Evolutionary conservation across 1,284 basidiomycete genomes (phyloP).

Genomic region (Flammula alnicola): DNA sequence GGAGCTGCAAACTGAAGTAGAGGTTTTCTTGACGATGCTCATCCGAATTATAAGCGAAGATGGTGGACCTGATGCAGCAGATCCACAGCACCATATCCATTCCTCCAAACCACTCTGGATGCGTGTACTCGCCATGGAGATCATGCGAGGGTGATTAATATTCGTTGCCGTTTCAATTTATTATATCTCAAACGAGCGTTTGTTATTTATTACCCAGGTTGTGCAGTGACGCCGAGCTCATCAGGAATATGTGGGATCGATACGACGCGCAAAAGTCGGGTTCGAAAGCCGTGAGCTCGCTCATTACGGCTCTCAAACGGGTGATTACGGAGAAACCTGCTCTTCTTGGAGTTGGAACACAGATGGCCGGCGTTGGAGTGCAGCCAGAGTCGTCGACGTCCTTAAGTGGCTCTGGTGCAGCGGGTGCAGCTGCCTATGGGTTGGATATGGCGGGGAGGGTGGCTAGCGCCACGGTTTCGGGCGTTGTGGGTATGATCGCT

Average conservation of each 20-base stretch:
- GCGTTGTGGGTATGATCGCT: conserved; percentile 43
- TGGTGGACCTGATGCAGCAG: conserved; percentile 35
- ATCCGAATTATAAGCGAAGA: conserved; percentile 83
- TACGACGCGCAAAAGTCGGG: conserved; percentile 73
- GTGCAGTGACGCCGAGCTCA: conserved; percentile 82
- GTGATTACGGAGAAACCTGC: conserved; percentile 87
- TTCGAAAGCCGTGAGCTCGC: conserved; percentile 78
- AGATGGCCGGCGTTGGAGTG: conserved; percentile 82
- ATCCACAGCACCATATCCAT: conserved; percentile 38
- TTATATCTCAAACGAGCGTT: no score
- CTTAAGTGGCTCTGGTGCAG: conserved; percentile 29
- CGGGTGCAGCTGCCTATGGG: conserved; percentile 30
- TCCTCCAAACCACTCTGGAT: conserved; percentile 78
- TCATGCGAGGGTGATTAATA: conserved; percentile 73
- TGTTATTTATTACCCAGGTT: conserved; percentile 50
- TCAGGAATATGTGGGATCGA: conserved; percentile 80
- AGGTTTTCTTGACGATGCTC: conserved; percentile 84
- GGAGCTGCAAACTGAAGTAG: conserved; percentile 80
- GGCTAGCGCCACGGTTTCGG: conserved; percentile 75
- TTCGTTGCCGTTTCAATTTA: background rate
- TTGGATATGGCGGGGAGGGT: conserved; percentile 75
- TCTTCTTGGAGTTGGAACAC: conserved; percentile 76
- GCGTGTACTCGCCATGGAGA: conserved; percentile 89
- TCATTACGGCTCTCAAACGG: conserved; percentile 83
- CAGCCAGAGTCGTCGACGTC: conserved; percentile 38